A percentile compares a stretch with the other conserved stretches of the same genome.
Conservation (phyloP, 2,329 filamentous ascomycete species). For the Aspergillus sp. region DNA sequence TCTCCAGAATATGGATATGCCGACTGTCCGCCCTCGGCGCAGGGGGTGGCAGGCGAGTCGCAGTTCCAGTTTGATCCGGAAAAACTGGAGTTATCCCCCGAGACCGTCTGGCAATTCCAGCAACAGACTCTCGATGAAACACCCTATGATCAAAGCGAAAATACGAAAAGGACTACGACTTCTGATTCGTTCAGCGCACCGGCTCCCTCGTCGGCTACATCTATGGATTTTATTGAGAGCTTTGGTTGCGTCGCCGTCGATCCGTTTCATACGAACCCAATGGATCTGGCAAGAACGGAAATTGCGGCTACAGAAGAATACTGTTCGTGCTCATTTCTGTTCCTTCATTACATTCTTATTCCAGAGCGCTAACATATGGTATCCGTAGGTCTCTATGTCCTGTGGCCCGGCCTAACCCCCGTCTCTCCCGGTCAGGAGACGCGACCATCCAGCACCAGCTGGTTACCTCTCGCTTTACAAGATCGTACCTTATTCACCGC, state of each 20-base stretch:
- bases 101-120: not conserved
- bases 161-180: not conserved
- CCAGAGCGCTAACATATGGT: not conserved
- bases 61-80: not conserved
- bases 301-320: slow-evolving; percentile 30
- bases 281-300: slow-evolving; percentile 24
- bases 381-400: slow-evolving; percentile 22
- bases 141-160: not conserved
- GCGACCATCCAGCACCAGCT: slow-evolving; percentile 18
- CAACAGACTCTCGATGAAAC: not conserved
- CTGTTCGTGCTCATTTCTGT: slow-evolving; percentile 21
- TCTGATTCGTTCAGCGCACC: not conserved
- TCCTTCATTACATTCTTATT: not conserved
- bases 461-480: slow-evolving; percentile 34
- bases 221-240: slow-evolving; percentile 8
- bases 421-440: slow-evolving; percentile 5
- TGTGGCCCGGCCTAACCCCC: slow-evolving; percentile 35
- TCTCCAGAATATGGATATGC: not conserved
- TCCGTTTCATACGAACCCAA: slow-evolving; percentile 27
- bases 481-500: slow-evolving; percentile 35
- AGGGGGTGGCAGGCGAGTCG: not conserved
- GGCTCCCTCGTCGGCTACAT: not conserved
- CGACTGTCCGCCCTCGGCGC: not conserved
- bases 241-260: slow-evolving; percentile 28
- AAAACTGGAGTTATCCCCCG: not conserved